phyloP scores from a whole-genome alignment of 2,329 filamentous ascomycete species.

The Cadophora gregata region DNA sequence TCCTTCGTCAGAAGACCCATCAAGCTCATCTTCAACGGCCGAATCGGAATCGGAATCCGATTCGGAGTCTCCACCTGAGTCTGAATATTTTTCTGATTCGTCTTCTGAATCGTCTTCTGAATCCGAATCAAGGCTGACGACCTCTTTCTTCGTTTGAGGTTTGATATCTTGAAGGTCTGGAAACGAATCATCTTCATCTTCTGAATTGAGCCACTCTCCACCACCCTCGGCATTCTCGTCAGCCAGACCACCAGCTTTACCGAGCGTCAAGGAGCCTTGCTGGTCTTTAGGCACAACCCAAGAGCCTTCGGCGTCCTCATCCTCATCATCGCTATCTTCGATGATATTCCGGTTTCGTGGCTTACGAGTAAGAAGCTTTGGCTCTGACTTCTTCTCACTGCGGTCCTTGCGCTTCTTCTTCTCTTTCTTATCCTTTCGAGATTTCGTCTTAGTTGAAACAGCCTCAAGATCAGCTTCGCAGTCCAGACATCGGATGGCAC shows the following conservation, averaged over 20 bases:
- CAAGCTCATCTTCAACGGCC: conserved; percentile 44
- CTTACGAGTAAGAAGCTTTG: conserved; percentile 53
- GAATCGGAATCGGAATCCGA: conserved; percentile 45
- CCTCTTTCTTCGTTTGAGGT: conserved; percentile 38
- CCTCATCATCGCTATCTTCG: conserved; percentile 70
- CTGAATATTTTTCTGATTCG: conserved; percentile 27
- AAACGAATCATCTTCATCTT: conserved; percentile 56
- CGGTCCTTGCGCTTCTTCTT: conserved; percentile 44
- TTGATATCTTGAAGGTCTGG: conserved; percentile 45
- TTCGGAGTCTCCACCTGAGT: conserved; percentile 32
- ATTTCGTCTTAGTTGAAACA: conserved; percentile 52
- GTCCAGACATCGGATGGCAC: conserved; percentile 69
- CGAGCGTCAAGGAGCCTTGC: conserved; percentile 64
- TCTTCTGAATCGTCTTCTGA: conserved; percentile 45
- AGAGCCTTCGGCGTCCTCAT: conserved; percentile 69
- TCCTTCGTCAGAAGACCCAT: conserved; percentile 48
- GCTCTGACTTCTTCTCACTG: conserved; percentile 38
- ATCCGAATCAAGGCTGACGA: conserved; percentile 39
- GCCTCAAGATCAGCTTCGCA: conserved; percentile 78
- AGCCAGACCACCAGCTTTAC: conserved; percentile 81
- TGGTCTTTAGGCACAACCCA: conserved; percentile 80
- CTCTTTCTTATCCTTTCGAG: conserved; percentile 48
- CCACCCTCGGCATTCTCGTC: conserved; percentile 89
- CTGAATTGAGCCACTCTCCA: conserved; percentile 76
- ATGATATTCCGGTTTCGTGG: conserved; percentile 61